Evolutionary conservation across 495 filamentous ascomycete species (phyloP).

Genomic region (Talaromyces nanjingensis): DNA sequence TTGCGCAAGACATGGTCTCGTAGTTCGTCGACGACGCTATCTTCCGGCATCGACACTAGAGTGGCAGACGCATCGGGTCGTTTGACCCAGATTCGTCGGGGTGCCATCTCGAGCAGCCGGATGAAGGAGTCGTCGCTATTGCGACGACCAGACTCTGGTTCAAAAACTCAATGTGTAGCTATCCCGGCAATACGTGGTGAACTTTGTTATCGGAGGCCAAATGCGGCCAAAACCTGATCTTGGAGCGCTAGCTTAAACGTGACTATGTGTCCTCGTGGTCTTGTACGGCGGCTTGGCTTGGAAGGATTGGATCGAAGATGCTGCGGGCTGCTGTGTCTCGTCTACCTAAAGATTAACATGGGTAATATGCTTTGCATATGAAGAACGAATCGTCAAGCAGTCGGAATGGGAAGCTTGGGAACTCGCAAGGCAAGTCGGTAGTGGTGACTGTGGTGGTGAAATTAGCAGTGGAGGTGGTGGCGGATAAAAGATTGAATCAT

Average conservation of each 20-base stretch:
- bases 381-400: not conserved
- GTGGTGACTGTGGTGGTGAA: slow-evolving; percentile 3
- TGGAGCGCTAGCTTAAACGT: not conserved
- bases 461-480: slow-evolving; percentile 6
- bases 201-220: slow-evolving; percentile 16
- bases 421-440: not conserved
- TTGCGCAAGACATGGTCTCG: slow-evolving; percentile 88
- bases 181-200: not conserved
- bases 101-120: slow-evolving; percentile 29
- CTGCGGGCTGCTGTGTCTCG: slow-evolving; percentile 7
- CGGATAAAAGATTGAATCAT: slow-evolving; percentile 1
- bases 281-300: slow-evolving; percentile 16
- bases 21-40: slow-evolving; percentile 91
- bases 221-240: slow-evolving; percentile 5
- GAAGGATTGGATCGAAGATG: slow-evolving; percentile 8
- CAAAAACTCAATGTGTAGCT: slow-evolving; percentile 11
- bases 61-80: slow-evolving; percentile 79
- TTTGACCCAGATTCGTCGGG: slow-evolving; percentile 91
- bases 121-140: slow-evolving; percentile 17
- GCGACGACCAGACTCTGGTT: slow-evolving; percentile 24
- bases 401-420: slow-evolving; percentile 9
- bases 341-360: not conserved
- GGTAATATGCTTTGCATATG: not conserved
- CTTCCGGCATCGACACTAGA: slow-evolving; percentile 73
- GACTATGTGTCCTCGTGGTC: slow-evolving; percentile 13